Conservation (phyloP, 352 stramenopile species). For the Globisporangium spinosum region DNA sequence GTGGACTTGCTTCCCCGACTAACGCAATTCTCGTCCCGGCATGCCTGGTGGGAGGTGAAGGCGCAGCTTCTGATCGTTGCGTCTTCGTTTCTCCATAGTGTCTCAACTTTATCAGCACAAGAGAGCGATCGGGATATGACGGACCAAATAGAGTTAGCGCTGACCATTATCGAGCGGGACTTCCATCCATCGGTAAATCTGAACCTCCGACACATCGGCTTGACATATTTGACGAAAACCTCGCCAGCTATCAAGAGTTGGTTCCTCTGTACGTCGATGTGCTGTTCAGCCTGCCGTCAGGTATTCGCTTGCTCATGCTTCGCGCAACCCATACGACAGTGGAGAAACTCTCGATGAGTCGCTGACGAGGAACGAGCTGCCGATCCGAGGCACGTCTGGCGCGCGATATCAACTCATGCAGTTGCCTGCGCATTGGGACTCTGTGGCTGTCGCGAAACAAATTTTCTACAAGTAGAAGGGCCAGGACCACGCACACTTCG, state of each 20-base stretch:
- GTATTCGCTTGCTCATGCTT: conserved; percentile 41
- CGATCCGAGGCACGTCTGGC: conserved; percentile 50
- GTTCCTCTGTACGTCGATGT: conserved; percentile 78
- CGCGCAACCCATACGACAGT: not conserved
- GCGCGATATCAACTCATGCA: conserved; percentile 43
- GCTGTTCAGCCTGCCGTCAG: conserved; percentile 51
- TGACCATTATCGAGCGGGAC: conserved; percentile 73
- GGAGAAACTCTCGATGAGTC: not conserved
- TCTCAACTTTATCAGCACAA: conserved; percentile 14
- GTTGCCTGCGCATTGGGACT: conserved; percentile 56
- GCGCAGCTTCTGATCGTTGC: conserved; percentile 67
- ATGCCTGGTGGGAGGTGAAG: conserved; percentile 86
- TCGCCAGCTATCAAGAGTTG: conserved; percentile 66
- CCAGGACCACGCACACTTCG: conserved; percentile 27
- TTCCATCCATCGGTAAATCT: conserved; percentile 52
- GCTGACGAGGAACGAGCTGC: conserved; percentile 29
- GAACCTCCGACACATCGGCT: conserved; percentile 58
- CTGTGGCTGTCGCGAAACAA: conserved; percentile 64
- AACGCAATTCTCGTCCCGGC: conserved; percentile 51
- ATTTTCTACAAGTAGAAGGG: conserved; percentile 64
- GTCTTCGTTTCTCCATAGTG: conserved; percentile 48
- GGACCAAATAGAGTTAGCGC: conserved; percentile 63
- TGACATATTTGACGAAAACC: conserved; percentile 56
- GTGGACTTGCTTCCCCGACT: conserved; percentile 60
- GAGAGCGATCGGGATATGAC: conserved; percentile 37